phyloP scores from a whole-genome alignment of 495 filamentous ascomycete species.

The Penicillium crystallinum region DNA sequence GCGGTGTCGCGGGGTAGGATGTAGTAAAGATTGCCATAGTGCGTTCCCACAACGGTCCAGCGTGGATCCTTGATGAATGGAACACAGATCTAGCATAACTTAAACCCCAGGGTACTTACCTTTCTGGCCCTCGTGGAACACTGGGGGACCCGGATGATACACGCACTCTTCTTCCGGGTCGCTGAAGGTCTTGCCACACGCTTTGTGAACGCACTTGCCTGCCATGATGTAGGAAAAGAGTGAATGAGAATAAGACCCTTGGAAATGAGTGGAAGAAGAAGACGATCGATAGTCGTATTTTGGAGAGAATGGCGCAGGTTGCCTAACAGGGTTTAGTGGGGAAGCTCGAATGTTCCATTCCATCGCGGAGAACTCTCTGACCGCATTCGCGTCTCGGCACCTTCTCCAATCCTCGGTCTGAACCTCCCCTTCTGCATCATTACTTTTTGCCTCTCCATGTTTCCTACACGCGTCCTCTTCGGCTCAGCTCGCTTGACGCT shows the following conservation, averaged over 20 bases:
- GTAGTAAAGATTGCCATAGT: not conserved
- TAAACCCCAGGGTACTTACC: constrained; percentile 56
- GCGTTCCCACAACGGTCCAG: not conserved
- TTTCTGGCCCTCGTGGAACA: constrained; percentile 99
- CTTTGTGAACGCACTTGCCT: constrained; percentile 92
- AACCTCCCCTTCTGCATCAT: not conserved
- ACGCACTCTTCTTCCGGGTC: constrained; percentile 80
- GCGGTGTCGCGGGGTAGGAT: not conserved
- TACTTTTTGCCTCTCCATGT: constrained; percentile 24
- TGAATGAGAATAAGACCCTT: not conserved
- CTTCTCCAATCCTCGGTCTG: not conserved
- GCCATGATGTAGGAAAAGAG: constrained; percentile 51
- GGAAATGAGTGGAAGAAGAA: not conserved
- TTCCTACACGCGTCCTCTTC: constrained; percentile 37
- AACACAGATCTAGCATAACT: constrained; percentile 12
- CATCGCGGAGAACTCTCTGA: constrained; percentile 16
- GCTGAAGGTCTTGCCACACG: constrained; percentile 83
- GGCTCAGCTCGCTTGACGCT: constrained; percentile 67
- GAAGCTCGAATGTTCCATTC: constrained; percentile 47
- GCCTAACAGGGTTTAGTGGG: constrained; percentile 34
- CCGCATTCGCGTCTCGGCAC: constrained; percentile 8
- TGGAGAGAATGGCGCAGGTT: constrained; percentile 11
- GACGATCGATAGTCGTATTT: constrained; percentile 1
- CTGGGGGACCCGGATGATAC: constrained; percentile 89
- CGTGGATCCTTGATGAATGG: not conserved